Evolutionary conservation across 2,329 filamentous ascomycete species (phyloP), one percentile per base, ranked within the genome.

Genomic region (Penicillium italicum): DNA sequence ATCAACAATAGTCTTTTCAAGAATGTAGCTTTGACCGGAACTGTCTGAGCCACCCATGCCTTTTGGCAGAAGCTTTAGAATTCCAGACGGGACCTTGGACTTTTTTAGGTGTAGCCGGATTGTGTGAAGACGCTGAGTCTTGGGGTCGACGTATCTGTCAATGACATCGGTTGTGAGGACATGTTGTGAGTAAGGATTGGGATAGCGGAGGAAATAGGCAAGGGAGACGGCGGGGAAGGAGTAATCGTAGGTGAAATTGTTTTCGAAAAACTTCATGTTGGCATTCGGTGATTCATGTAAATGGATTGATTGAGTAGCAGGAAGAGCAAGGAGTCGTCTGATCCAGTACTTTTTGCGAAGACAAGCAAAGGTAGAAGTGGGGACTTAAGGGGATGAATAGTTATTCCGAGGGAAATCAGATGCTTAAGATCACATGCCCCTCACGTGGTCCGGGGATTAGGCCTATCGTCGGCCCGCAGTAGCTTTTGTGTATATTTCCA

Each of bases 151-250:
- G 72, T 79, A 77, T 53, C 84, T 82, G 58, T 82, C 79, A 69
- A 87, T 85, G 69, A 85, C 84, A 75, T 87, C 85, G 65, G 84
- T 86, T 48, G 82, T 84, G 62, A 85, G 76, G 62, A 87, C 85
- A 76, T 87, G 85, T 56, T 78, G 81, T 48, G 81, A 82, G 74
- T 86, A 86, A 28, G 85, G 85, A 65, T 87, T 87, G 1, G 85
- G 85, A 66, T 87, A 87, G 64, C 85, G 85, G 52, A 87, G 80
- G 73, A 86, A 87, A 75, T 86, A 87, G 70, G 85, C 85, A 57
- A 87, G 79, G 46, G 84, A 83, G 53, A 87, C 85, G 66, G 84
- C 83, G 58, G 83, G 79, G 72, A 87, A 86, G 62, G 82, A 80
- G 71, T 87, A 86, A 68, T 83, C 79, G 76, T 86, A 86, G 65